phyloP scores from a whole-genome alignment of 1,284 basidiomycete species.

The Omphalotus olearius region DNA sequence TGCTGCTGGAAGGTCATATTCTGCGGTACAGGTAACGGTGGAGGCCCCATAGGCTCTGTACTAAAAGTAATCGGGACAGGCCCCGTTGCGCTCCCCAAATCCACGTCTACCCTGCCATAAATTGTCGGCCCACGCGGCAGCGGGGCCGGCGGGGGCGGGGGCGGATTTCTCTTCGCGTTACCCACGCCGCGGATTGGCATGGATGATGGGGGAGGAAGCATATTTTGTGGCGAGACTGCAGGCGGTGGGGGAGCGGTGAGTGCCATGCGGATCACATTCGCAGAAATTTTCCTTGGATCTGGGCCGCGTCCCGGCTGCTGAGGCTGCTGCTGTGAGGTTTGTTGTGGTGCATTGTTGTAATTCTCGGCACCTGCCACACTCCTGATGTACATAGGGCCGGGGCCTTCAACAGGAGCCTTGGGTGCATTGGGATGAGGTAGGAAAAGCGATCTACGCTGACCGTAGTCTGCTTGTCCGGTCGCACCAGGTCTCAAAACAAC shows the following conservation, averaged over 20 bases:
- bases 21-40: constrained; percentile 7
- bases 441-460: constrained; percentile 49
- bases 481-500: too few relatives aligned
- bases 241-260: constrained; percentile 20
- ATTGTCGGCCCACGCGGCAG: constrained; percentile 44
- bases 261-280: constrained; percentile 28
- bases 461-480: constrained; percentile 8
- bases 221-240: constrained; percentile 15
- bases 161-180: constrained; percentile 9
- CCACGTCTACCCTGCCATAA: constrained; percentile 55
- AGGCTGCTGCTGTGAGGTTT: constrained; percentile 15
- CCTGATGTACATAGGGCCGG: constrained; percentile 61
- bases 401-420: constrained; percentile 37
- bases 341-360: constrained; percentile 12
- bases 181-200: constrained; percentile 12
- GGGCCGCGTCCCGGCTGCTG: constrained; percentile 6
- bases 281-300: constrained; percentile 13
- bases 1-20: background rate
- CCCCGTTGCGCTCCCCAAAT: constrained; percentile 46
- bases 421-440: constrained; percentile 73
- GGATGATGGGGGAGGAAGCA: constrained; percentile 13
- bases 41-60: constrained; percentile 40
- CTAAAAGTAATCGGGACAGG: constrained; percentile 68
- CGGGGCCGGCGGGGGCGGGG: constrained; percentile 7
- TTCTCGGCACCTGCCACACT: constrained; percentile 12